Evolutionary conservation across 1,284 basidiomycete species (phyloP).

Genomic region (Cryptococcus sp.): DNA sequence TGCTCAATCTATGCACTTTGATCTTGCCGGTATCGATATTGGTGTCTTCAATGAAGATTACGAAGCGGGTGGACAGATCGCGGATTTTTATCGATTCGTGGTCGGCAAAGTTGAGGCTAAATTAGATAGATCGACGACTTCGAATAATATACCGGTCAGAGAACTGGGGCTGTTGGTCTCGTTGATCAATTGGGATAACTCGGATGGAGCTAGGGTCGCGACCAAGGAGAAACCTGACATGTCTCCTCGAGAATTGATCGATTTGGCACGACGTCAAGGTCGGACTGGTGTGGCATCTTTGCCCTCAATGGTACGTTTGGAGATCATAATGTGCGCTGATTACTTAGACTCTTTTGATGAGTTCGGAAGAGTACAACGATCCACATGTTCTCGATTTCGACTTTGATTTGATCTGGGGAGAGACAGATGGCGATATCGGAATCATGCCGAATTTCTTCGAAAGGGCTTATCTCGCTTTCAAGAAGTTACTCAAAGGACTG

Average conservation of each 20-base stretch:
- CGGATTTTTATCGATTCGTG: slow-evolving; percentile 40
- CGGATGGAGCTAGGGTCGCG: slow-evolving; percentile 22
- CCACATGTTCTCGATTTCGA: slow-evolving; percentile 33
- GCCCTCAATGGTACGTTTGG: slow-evolving; percentile 31
- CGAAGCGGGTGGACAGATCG: slow-evolving; percentile 20
- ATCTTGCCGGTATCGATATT: slow-evolving; percentile 36
- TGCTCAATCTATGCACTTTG: slow-evolving; percentile 39
- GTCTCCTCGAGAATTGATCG: slow-evolving; percentile 25
- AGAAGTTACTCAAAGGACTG: slow-evolving; percentile 30
- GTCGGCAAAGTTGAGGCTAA: slow-evolving; percentile 36
- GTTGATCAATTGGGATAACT: slow-evolving; percentile 31
- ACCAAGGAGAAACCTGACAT: slow-evolving; percentile 19
- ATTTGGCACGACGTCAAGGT: slow-evolving; percentile 18
- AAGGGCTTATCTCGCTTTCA: slow-evolving; percentile 28
- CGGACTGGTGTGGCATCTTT: slow-evolving; percentile 30
- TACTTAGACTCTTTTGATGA: slow-evolving; percentile 34
- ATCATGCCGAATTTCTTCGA: slow-evolving; percentile 41
- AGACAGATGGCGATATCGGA: slow-evolving; percentile 37
- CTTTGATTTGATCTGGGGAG: slow-evolving; percentile 39
- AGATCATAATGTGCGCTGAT: not conserved
- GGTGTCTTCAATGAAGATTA: slow-evolving; percentile 37
- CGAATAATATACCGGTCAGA: slow-evolving; percentile 20
- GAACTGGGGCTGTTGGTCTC: slow-evolving; percentile 28
- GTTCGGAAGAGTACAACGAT: slow-evolving; percentile 25
- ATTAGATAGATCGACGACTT: slow-evolving; percentile 21